A percentile compares a stretch with the other conserved stretches of the same genome.
phyloP scores from a whole-genome alignment of 768 basidiomycete genomes.

The Naganishia vaughanmartiniae region DNA sequence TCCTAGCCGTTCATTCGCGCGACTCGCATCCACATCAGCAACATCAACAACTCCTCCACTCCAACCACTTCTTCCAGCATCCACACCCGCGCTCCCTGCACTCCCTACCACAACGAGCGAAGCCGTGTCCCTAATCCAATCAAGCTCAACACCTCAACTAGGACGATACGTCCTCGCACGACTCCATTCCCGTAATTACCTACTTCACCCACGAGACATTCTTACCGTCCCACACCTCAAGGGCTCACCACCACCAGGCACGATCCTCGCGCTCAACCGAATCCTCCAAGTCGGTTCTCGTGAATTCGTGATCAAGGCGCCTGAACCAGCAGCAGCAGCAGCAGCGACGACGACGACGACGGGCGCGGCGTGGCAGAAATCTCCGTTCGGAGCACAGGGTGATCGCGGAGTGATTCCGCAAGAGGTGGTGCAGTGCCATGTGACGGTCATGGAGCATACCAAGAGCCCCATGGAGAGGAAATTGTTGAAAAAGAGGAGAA shows the following conservation, averaged over 20 bases:
- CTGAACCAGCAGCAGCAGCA: slow-evolving; percentile 30
- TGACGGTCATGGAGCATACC: slow-evolving; percentile 96
- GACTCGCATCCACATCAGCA: slow-evolving; percentile 20
- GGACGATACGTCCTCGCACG: slow-evolving; percentile 82
- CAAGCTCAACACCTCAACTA: slow-evolving; percentile 73
- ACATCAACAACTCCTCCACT: slow-evolving; percentile 9
- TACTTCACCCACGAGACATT: slow-evolving; percentile 83
- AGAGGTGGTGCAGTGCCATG: slow-evolving; percentile 67
- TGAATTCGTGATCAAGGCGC: slow-evolving; percentile 76
- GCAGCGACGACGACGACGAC: too few relatives aligned
- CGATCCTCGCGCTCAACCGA: slow-evolving; percentile 73
- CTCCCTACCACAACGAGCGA: slow-evolving; percentile 50
- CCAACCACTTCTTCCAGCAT: slow-evolving; percentile 31
- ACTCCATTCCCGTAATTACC: slow-evolving; percentile 80
- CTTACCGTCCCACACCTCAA: slow-evolving; percentile 90
- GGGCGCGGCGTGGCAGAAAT: too few relatives aligned
- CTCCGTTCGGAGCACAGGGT: slow-evolving; percentile 31
- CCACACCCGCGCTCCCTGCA: slow-evolving; percentile 37
- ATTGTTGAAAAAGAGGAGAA: slow-evolving; percentile 96
- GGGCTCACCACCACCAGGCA: slow-evolving; percentile 70
- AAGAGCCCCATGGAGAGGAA: slow-evolving; percentile 87
- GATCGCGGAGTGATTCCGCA: slow-evolving; percentile 59
- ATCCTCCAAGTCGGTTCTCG: slow-evolving; percentile 93
- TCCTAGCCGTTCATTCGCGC: neutral
- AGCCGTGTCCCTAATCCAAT: slow-evolving; percentile 69